These are phyloP conservation scores for Metschnikowia continentalis DNA, from an alignment of 805 yeast genomes.

Conservation along the genomic window DNA sequence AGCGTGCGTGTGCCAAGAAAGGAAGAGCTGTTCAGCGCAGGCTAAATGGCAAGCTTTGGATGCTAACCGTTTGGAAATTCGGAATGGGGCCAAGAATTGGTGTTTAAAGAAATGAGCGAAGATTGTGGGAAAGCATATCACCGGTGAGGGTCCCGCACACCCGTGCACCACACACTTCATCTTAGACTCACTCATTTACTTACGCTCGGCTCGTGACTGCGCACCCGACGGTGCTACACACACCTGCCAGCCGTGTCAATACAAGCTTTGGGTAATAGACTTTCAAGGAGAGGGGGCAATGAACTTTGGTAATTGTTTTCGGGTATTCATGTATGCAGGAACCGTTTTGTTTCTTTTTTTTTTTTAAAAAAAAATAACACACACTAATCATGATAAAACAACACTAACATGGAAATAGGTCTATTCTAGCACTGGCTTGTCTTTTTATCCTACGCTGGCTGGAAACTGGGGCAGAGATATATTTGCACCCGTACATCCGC, in stretches of 20 bases:
- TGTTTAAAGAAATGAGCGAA: conserved; percentile 3
- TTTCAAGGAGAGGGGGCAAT: background rate
- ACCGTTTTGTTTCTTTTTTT: too few relatives aligned
- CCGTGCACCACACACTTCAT: background rate
- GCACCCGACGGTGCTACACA: background rate
- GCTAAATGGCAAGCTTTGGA: background rate
- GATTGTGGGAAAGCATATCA: conserved; percentile 6
- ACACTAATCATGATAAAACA: too few relatives aligned
- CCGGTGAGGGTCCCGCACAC: conserved; percentile 3
- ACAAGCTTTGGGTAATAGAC: too few relatives aligned
- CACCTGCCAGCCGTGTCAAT: too few relatives aligned
- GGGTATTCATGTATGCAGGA: too few relatives aligned
- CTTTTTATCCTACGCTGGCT: too few relatives aligned
- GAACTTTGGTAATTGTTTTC: too few relatives aligned
- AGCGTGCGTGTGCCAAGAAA: background rate
- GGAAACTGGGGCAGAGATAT: too few relatives aligned
- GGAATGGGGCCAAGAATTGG: background rate
- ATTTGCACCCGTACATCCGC: background rate
- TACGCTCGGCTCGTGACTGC: conserved; percentile 1
- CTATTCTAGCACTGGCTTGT: too few relatives aligned
- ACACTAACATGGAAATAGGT: too few relatives aligned
- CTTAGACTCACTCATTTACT: background rate
- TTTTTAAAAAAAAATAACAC: too few relatives aligned
- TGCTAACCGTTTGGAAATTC: background rate
- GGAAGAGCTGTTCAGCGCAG: background rate